These are phyloP conservation scores for Claviceps pusilla DNA, from an alignment of 2,329 filamentous ascomycete species.

Conservation along the genomic window DNA sequence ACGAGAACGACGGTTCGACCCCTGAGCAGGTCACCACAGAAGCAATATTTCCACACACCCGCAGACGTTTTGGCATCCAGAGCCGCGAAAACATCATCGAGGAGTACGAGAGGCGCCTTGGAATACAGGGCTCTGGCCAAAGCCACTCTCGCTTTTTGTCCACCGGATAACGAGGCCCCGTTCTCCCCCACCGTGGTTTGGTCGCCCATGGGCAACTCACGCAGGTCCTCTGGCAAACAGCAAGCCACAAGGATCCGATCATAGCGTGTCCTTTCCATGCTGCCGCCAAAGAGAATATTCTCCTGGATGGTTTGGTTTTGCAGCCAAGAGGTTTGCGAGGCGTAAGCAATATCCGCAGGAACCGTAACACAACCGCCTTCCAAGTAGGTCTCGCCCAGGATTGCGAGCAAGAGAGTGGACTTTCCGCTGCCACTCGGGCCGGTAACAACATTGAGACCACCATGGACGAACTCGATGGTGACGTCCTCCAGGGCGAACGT, in stretches of 20 bases:
- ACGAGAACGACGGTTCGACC: slow-evolving; percentile 42
- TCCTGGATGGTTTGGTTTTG: slow-evolving; percentile 40
- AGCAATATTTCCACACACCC: slow-evolving; percentile 40
- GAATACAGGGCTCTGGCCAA: slow-evolving; percentile 44
- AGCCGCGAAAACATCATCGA: slow-evolving; percentile 46
- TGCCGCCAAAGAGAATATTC: slow-evolving; percentile 39
- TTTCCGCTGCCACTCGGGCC: slow-evolving; percentile 43
- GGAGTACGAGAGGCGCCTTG: slow-evolving; percentile 35
- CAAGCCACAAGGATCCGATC: slow-evolving; percentile 40
- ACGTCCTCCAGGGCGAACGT: slow-evolving; percentile 33
- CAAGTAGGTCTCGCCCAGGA: slow-evolving; percentile 39
- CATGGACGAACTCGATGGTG: slow-evolving; percentile 35
- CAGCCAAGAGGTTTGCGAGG: slow-evolving; percentile 42
- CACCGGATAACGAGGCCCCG: slow-evolving; percentile 39
- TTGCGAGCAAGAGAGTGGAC: slow-evolving; percentile 37
- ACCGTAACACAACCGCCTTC: slow-evolving; percentile 32
- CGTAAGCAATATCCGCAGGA: slow-evolving; percentile 39
- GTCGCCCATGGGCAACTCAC: slow-evolving; percentile 35
- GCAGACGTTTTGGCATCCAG: slow-evolving; percentile 44
- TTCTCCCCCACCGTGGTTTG: slow-evolving; percentile 38
- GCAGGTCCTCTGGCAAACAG: slow-evolving; percentile 34
- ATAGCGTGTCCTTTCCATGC: slow-evolving; percentile 38
- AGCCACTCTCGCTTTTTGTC: slow-evolving; percentile 41
- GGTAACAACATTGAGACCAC: slow-evolving; percentile 38
- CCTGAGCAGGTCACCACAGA: slow-evolving; percentile 38